Conservation (phyloP, 2,329 filamentous ascomycete species). For the Claviceps sorghi region DNA sequence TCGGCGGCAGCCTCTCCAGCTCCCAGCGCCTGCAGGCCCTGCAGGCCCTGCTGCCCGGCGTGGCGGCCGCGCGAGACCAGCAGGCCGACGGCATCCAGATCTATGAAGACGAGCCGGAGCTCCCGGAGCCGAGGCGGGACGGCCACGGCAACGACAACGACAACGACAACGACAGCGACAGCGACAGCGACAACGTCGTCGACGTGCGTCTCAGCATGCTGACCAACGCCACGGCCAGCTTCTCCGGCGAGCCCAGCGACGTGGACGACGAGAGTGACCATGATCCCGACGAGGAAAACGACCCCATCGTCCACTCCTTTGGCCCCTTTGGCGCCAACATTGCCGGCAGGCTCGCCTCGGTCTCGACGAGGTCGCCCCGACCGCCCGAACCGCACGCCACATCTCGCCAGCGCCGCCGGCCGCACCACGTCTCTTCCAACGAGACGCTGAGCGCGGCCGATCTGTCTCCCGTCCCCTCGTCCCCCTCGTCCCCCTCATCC, state of each 20-base stretch:
- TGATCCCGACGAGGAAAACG: slow-evolving; percentile 87
- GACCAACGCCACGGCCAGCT: slow-evolving; percentile 36
- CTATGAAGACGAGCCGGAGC: slow-evolving; percentile 52
- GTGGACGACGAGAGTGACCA: slow-evolving; percentile 52
- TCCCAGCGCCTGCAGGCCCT: slow-evolving; percentile 31
- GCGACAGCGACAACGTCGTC: slow-evolving; percentile 5
- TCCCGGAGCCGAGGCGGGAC: slow-evolving; percentile 20
- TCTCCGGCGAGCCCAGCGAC: slow-evolving; percentile 40
- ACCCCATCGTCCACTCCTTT: slow-evolving; percentile 83
- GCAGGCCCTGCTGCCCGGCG: slow-evolving; percentile 27
- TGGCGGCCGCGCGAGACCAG: slow-evolving; percentile 17
- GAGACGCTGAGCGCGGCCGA: slow-evolving; percentile 11
- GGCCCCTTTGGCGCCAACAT: slow-evolving; percentile 80
- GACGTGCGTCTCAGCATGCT: slow-evolving; percentile 30
- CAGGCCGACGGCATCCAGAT: slow-evolving; percentile 48
- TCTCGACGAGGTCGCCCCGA: slow-evolving; percentile 54
- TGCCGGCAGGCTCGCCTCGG: slow-evolving; percentile 65
- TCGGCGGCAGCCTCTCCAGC: slow-evolving; percentile 21
- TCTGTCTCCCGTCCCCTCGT: slow-evolving; percentile 11
- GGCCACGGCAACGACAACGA: no score
- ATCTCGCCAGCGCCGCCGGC: slow-evolving; percentile 12
- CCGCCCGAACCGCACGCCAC: slow-evolving; percentile 8
- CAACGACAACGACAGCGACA: no score
- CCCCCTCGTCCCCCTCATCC: slow-evolving; percentile 11
- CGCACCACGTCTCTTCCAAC: slow-evolving; percentile 9